Base-by-base conservation (phyloP, 2,329 filamentous ascomycete genomes). In the Pseudogymnoascus verrucosus region DNA sequence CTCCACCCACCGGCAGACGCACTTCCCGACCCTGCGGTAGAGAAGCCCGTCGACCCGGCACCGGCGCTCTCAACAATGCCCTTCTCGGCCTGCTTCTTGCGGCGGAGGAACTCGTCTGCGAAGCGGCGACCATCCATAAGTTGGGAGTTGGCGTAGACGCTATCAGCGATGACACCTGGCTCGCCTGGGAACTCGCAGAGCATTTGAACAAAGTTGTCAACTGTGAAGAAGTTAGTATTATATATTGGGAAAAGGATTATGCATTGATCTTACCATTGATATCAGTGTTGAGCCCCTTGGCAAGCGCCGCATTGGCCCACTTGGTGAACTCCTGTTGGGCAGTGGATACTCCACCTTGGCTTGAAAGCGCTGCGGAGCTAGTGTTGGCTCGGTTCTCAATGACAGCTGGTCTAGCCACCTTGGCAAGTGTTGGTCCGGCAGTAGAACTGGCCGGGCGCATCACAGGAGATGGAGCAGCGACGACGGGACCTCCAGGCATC, bases 51-150 rank as follows among this genome's bases (percentile, higher is more conserved):
- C 66, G 71, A 77, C 36, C 79, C 81, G 2, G 85, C 82, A 63
- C 78, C 83, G 59, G 83, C 80, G 14, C 85, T 81, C 74, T 92
- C 89, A 16, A 96, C 81, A 42, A 97, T 84, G 40, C 95, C 95
- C 79, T 93, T 95, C 69, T 98, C 93, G 0, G 95, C 93, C 1
- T 96, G 84, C 81, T 90, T 96, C 78, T 93, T 93, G 70, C 93
- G 92, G 36, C 93, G 89, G 65, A 98, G 85, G 72, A 95, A 99
- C 75, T 99, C 95, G 65, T 96, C 90, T 0, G 91, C 92, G 72
- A 98, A 98, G 72, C 96, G 91, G 60, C 90, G 89, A 0, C 91
- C 92, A 72, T 99, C 92, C 76, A 99, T 90, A 0, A 93, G 96
- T 71, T 88, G 89, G 1, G 91, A 96, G 74, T 86, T 89, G 64